A percentile compares a stretch with the other conserved stretches of the same genome.
Conservation (phyloP, 768 basidiomycete genomes). For the Boletus fagicola region DNA sequence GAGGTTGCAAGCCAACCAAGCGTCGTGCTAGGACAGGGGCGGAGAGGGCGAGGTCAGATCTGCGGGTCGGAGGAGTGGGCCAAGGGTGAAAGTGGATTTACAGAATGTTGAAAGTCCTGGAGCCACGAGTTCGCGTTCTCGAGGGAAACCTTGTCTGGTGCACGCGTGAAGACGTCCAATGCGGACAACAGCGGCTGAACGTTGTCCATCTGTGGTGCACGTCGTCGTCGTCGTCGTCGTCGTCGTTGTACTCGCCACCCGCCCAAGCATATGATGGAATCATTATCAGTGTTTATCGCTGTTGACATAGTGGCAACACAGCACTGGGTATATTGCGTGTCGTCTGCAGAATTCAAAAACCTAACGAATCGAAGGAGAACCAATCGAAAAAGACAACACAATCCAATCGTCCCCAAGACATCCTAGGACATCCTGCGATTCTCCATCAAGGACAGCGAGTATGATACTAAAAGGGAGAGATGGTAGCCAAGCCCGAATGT, state of each 20-base stretch:
- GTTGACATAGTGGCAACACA: constrained; percentile 36
- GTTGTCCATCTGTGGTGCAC: constrained; percentile 51
- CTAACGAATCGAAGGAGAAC: constrained; percentile 12
- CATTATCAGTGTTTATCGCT: constrained; percentile 32
- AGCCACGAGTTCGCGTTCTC: constrained; percentile 93
- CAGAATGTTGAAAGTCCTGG: constrained; percentile 98
- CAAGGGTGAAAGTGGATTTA: constrained; percentile 81
- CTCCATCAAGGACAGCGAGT: constrained; percentile 40
- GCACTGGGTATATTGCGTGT: constrained; percentile 34
- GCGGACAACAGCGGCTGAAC: constrained; percentile 73
- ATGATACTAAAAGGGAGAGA: constrained; percentile 49
- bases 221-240: constrained; percentile 11
- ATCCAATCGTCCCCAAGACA: constrained; percentile 27
- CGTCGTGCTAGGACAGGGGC: constrained; percentile 73
- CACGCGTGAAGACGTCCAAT: constrained; percentile 73
- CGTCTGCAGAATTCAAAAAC: constrained; percentile 15
- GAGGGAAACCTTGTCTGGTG: constrained; percentile 79
- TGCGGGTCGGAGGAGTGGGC: constrained; percentile 50
- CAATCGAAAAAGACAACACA: constrained; percentile 8
- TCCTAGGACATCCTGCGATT: constrained; percentile 23
- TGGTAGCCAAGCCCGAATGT: constrained; percentile 50
- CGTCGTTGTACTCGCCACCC: neutral
- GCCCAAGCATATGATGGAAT: neutral
- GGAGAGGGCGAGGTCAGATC: constrained; percentile 61
- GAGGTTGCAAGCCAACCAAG: constrained; percentile 94